Percentiles rank a stretch among this genome's conserved stretches.
phyloP scores from a whole-genome alignment of 345 rosid genomes.

The Arabis alpina region DNA sequence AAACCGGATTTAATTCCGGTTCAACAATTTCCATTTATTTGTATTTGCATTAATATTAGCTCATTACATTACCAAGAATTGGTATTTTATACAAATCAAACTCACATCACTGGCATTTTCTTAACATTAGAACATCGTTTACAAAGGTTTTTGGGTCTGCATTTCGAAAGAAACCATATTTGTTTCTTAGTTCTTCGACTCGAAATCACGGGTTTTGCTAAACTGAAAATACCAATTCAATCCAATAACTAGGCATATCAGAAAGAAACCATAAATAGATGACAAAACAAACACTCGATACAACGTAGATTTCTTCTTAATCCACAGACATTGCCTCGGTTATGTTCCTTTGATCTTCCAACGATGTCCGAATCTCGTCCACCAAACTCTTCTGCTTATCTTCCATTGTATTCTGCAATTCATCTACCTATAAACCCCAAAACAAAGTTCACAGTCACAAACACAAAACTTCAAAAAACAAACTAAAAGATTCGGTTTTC shows the following conservation, averaged over 20 bases:
- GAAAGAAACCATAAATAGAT: conserved; percentile 24
- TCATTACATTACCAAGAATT: not conserved
- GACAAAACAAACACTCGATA: conserved; percentile 26
- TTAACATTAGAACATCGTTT: not conserved
- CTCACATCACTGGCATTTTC: not conserved
- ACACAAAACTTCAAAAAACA: conserved; percentile 7
- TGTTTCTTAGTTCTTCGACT: not conserved
- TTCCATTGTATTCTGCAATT: conserved; percentile 85
- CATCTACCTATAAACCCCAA: conserved; percentile 69
- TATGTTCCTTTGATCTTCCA: conserved; percentile 76
- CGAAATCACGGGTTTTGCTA: not conserved
- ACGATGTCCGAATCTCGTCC: conserved; percentile 79
- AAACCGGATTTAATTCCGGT: not conserved
- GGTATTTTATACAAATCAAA: not conserved
- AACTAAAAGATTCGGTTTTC: conserved; percentile 7
- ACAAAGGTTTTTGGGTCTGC: not conserved
- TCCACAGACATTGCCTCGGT: conserved; percentile 50
- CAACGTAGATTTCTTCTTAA: conserved; percentile 32
- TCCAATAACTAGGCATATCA: not conserved
- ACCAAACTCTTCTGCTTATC: conserved; percentile 88
- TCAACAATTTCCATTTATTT: not conserved
- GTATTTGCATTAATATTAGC: not conserved
- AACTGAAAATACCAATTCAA: not conserved
- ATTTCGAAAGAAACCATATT: not conserved
- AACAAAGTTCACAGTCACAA: conserved; percentile 27